A percentile compares a stretch with the other conserved stretches of the same genome.
Conservation (phyloP, 78 protist genomes). For the Anaeramoeba flamelloides region DNA sequence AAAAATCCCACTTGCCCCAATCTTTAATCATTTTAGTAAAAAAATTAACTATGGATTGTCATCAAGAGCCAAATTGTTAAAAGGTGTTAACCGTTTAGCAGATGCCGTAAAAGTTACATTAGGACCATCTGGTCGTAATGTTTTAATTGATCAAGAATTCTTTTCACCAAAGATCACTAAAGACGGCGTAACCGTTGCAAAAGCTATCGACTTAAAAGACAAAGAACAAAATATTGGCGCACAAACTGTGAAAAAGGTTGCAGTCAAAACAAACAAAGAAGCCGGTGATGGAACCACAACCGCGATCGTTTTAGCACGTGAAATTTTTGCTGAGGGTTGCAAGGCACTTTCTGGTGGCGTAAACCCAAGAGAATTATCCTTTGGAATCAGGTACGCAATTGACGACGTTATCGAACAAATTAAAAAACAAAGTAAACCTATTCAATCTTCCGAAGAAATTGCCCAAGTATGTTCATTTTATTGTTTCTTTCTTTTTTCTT, state of each 20-base stretch:
- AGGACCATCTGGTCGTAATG: conserved; percentile 99
- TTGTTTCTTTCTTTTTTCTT: too few relatives aligned
- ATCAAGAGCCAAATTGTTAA: conserved; percentile 65
- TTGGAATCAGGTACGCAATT: conserved; percentile 81
- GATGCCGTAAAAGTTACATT: conserved; percentile 87
- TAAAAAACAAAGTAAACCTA: conserved; percentile 46
- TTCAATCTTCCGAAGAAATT: conserved; percentile 75
- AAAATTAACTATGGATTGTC: conserved; percentile 69
- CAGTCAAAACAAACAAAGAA: conserved; percentile 86
- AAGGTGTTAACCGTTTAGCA: conserved; percentile 83
- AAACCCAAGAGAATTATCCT: conserved; percentile 88
- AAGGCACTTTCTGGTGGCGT: conserved; percentile 87
- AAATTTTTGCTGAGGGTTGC: conserved; percentile 84
- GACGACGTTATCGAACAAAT: conserved; percentile 52
- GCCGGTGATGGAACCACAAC: conserved; percentile 94
- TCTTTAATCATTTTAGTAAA: too few relatives aligned
- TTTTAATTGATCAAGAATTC: conserved; percentile 74
- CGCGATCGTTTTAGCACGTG: conserved; percentile 86
- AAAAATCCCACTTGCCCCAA: too few relatives aligned
- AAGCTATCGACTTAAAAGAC: conserved; percentile 77
- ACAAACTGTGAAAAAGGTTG: conserved; percentile 72
- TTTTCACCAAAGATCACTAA: conserved; percentile 96
- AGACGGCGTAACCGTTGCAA: conserved; percentile 99
- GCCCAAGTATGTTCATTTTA: too few relatives aligned
- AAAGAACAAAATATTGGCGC: conserved; percentile 86